Evolutionary conservation across 2,329 filamentous ascomycete genomes (phyloP).

Genomic region (Apiospora arundinis): DNA sequence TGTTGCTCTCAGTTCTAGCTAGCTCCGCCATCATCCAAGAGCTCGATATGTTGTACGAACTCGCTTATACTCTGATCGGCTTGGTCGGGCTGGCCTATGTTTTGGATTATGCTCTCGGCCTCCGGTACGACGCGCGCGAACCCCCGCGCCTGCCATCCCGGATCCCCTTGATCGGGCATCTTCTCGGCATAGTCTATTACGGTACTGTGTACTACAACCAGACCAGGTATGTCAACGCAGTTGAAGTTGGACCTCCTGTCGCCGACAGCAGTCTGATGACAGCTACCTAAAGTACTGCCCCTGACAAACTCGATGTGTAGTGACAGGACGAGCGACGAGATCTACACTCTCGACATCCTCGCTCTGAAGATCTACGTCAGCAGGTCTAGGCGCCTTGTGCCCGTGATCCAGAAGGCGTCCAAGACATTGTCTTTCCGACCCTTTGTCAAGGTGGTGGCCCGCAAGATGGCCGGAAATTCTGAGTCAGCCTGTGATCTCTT

Average conservation of each 20-base stretch:
- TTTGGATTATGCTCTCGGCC: constrained; percentile 16
- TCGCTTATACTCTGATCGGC: constrained; percentile 16
- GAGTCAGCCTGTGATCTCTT: neutral
- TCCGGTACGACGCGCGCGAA: constrained; percentile 23
- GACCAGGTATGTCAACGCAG: constrained; percentile 22
- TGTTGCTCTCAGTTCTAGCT: neutral
- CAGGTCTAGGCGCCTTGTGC: constrained; percentile 34
- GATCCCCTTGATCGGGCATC: constrained; percentile 28
- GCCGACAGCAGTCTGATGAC: neutral
- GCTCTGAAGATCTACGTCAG: constrained; percentile 39
- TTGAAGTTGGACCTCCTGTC: neutral
- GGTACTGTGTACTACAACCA: constrained; percentile 24
- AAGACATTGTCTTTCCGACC: constrained; percentile 38
- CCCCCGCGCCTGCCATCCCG: constrained; percentile 22
- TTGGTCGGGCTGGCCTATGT: constrained; percentile 20
- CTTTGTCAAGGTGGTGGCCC: constrained; percentile 31
- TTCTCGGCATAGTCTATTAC: constrained; percentile 25
- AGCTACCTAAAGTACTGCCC: neutral
- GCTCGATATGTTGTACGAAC: constrained; percentile 22
- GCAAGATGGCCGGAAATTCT: neutral
- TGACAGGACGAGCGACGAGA: constrained; percentile 30
- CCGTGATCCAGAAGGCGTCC: constrained; percentile 32
- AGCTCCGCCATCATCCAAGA: neutral
- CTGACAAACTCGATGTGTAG: neutral
- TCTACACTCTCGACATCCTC: constrained; percentile 37